These are phyloP conservation scores for Elongisporangium anandrum DNA, from an alignment of 352 stramenopile genomes.

Conservation along the genomic window DNA sequence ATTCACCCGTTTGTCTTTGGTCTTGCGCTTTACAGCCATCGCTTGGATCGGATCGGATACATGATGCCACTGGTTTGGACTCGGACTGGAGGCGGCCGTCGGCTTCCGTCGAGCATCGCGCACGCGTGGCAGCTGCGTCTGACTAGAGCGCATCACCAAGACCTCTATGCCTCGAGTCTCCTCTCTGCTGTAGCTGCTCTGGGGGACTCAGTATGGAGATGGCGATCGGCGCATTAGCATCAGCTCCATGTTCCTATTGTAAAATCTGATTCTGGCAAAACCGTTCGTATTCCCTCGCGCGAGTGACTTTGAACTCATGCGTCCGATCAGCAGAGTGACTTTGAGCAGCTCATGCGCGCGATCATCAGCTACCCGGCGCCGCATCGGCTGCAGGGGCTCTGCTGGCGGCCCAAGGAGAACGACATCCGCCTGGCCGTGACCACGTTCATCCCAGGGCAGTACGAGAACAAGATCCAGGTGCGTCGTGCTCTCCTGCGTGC, in stretches of 20 bases:
- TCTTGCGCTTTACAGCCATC: not conserved
- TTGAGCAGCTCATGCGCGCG: constrained; percentile 13
- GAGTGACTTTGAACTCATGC: not conserved
- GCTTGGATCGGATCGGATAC: not conserved
- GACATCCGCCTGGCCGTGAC: constrained; percentile 64
- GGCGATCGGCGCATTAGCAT: not conserved
- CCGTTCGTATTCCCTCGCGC: not conserved
- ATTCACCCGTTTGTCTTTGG: not conserved
- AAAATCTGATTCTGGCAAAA: not conserved
- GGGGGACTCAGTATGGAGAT: not conserved
- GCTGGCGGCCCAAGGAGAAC: constrained; percentile 59
- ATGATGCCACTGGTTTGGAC: not conserved
- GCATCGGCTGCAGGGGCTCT: constrained; percentile 72
- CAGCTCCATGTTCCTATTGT: not conserved
- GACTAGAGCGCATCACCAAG: not conserved
- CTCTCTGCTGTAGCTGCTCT: not conserved
- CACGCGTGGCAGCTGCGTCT: not conserved
- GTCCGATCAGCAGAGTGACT: not conserved
- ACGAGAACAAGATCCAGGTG: constrained; percentile 88
- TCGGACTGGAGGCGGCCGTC: not conserved
- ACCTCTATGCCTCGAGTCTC: not conserved
- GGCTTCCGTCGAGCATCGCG: not conserved
- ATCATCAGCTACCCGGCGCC: constrained; percentile 72
- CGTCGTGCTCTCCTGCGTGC: not conserved
- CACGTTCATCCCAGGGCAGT: constrained; percentile 80